These are phyloP conservation scores for Microcyclosporella mali DNA, from an alignment of 2,329 filamentous ascomycete species.

Conservation along the genomic window DNA sequence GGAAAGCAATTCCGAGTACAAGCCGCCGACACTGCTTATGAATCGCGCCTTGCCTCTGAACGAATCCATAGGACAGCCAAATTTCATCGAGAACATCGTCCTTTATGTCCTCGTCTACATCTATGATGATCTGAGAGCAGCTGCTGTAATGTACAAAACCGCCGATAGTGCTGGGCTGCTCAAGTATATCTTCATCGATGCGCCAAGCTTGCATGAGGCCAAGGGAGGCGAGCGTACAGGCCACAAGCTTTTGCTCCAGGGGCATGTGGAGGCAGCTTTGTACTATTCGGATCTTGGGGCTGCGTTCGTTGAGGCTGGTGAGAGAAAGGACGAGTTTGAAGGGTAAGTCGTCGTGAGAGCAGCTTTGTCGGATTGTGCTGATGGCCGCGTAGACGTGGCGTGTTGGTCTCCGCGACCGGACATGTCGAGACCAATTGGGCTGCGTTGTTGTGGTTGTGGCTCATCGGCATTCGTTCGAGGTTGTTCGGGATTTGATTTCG, in stretches of 20 bases:
- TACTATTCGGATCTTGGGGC: slow-evolving; percentile 17
- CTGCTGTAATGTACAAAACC: slow-evolving; percentile 7
- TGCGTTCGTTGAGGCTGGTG: slow-evolving; percentile 12
- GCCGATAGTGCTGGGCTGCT: slow-evolving; percentile 7
- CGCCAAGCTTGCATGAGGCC: slow-evolving; percentile 13
- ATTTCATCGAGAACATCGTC: not conserved
- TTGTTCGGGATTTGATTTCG: too few species aligned
- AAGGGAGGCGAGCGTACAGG: slow-evolving; percentile 11
- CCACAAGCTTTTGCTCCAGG: slow-evolving; percentile 8
- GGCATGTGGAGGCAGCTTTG: slow-evolving; percentile 3
- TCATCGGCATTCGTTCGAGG: too few species aligned
- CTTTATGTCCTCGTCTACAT: not conserved
- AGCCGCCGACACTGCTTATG: slow-evolving; percentile 4
- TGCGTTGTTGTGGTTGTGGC: too few species aligned
- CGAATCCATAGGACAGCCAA: not conserved
- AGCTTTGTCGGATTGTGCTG: too few species aligned
- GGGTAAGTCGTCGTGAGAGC: too few species aligned
- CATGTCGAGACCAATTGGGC: too few species aligned
- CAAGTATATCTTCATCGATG: slow-evolving; percentile 15
- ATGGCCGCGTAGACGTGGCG: too few species aligned
- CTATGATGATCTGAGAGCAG: not conserved
- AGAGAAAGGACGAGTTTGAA: slow-evolving; percentile 1
- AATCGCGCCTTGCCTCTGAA: slow-evolving; percentile 6
- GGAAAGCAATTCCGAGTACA: not conserved
- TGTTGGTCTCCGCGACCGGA: too few species aligned